phyloP scores from a whole-genome alignment of 2,329 filamentous ascomycete species.

The Epicoccum nigrum region DNA sequence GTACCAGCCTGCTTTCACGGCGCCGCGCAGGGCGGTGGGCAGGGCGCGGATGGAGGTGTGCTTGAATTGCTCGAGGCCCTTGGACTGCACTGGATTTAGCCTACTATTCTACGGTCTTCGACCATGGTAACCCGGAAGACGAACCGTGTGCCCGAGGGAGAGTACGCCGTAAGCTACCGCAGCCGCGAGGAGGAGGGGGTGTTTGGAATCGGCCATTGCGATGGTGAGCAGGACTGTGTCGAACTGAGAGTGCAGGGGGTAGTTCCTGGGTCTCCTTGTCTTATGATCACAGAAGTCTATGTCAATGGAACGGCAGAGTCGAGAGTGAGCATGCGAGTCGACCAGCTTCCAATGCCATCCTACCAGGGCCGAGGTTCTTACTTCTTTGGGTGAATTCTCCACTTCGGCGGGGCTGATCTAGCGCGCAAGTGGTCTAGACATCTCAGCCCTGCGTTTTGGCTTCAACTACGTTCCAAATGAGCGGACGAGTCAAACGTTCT shows the following conservation, averaged over 20 bases:
- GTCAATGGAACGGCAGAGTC: background rate
- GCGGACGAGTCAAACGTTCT: too few relatives aligned
- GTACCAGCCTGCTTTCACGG: conserved; percentile 45
- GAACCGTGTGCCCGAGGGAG: conserved; percentile 43
- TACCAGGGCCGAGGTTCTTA: conserved; percentile 8
- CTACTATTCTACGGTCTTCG: background rate
- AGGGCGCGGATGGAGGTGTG: conserved; percentile 40
- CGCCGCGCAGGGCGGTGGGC: conserved; percentile 34
- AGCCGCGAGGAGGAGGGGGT: conserved; percentile 39
- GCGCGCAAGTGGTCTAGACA: background rate
- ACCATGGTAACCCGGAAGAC: background rate
- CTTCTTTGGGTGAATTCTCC: background rate
- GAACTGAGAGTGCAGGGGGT: background rate
- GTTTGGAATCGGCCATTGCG: conserved; percentile 7
- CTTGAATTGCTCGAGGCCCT: conserved; percentile 45
- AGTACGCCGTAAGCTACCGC: conserved; percentile 39
- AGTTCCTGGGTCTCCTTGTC: too few relatives aligned
- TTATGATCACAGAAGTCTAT: too few relatives aligned
- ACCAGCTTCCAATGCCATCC: background rate
- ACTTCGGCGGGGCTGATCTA: conserved; percentile 1
- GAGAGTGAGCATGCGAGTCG: conserved; percentile 7
- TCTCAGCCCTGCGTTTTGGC: too few relatives aligned
- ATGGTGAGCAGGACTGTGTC: background rate
- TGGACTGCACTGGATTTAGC: conserved; percentile 26
- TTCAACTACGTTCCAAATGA: too few relatives aligned